phyloP scores from a whole-genome alignment of 768 basidiomycete genomes.

The Boletus rubescentipes region DNA sequence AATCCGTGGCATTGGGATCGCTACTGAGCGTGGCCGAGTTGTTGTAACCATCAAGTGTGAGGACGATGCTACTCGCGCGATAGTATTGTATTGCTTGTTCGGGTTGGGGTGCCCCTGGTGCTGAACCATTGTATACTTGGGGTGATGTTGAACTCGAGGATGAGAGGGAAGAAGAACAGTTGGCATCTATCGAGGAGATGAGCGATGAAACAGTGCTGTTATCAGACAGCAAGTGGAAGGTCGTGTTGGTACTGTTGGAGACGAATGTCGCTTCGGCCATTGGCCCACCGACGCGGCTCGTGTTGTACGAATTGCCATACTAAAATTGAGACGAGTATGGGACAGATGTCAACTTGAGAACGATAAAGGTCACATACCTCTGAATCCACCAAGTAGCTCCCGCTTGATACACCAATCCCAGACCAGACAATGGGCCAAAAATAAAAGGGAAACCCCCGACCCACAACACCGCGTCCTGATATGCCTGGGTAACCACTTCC shows the following conservation, averaged over 20 bases:
- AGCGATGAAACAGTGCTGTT: conserved; percentile 46
- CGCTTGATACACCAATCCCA: conserved; percentile 24
- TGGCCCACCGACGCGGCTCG: conserved; percentile 50
- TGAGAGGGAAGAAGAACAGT: conserved; percentile 43
- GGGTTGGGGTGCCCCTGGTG: conserved; percentile 35
- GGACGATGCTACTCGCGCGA: conserved; percentile 60
- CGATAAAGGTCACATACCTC: conserved; percentile 36
- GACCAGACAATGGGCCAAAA: conserved; percentile 66
- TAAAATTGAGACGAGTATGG: conserved; percentile 25
- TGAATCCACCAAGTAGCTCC: conserved; percentile 35
- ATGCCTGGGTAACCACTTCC: conserved; percentile 65
- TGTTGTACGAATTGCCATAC: conserved; percentile 47
- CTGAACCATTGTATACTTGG: conserved; percentile 30
- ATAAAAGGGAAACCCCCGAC: conserved; percentile 58
- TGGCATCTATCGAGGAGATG: conserved; percentile 40
- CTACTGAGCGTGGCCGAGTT: conserved; percentile 49
- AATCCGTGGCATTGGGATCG: conserved; percentile 41
- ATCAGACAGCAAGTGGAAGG: conserved; percentile 49
- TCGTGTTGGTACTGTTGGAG: conserved; percentile 39
- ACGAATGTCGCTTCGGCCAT: conserved; percentile 39
- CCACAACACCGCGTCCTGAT: conserved; percentile 43
- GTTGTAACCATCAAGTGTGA: conserved; percentile 67
- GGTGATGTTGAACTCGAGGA: conserved; percentile 34
- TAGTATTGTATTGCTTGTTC: conserved; percentile 68
- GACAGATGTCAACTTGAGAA: not conserved